Evolutionary conservation across 306 rosid species (phyloP).

Genomic region (Trifolium subterraneum): DNA sequence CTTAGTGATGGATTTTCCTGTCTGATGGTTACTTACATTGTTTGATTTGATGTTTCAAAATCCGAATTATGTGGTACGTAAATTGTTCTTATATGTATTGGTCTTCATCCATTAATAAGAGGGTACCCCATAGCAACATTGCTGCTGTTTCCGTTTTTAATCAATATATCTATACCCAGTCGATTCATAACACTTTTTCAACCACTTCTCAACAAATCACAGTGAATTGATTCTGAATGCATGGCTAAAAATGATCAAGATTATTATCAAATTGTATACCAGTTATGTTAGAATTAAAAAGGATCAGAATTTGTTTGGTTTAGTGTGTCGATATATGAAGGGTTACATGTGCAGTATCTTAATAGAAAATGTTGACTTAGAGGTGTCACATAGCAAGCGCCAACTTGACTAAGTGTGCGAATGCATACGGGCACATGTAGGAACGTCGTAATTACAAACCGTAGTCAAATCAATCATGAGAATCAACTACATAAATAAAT

Average conservation of each 20-base stretch:
- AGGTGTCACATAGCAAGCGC: too few relatives aligned
- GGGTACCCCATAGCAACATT: constrained; percentile 36
- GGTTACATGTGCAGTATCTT: too few relatives aligned
- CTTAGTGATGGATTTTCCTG: constrained; percentile 40
- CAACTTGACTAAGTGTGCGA: too few relatives aligned
- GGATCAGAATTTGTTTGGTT: constrained; percentile 4
- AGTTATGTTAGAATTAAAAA: constrained; percentile 6
- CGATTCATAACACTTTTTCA: background rate
- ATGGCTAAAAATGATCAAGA: background rate
- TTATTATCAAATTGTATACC: background rate
- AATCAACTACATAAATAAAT: too few relatives aligned
- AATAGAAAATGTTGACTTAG: too few relatives aligned
- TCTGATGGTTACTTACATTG: constrained; percentile 30
- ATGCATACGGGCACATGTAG: too few relatives aligned
- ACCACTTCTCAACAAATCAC: constrained; percentile 36
- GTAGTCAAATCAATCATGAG: too few relatives aligned
- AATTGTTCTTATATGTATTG: background rate
- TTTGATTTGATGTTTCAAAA: constrained; percentile 24
- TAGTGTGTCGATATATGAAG: background rate
- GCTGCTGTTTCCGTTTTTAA: constrained; percentile 21
- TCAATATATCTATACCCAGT: constrained; percentile 9
- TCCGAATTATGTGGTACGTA: constrained; percentile 43
- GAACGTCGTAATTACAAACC: too few relatives aligned
- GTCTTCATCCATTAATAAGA: constrained; percentile 33
- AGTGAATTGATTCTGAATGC: constrained; percentile 13